Conservation (phyloP, 371 early-diverging fungal species). For the Circinella umbellata region DNA sequence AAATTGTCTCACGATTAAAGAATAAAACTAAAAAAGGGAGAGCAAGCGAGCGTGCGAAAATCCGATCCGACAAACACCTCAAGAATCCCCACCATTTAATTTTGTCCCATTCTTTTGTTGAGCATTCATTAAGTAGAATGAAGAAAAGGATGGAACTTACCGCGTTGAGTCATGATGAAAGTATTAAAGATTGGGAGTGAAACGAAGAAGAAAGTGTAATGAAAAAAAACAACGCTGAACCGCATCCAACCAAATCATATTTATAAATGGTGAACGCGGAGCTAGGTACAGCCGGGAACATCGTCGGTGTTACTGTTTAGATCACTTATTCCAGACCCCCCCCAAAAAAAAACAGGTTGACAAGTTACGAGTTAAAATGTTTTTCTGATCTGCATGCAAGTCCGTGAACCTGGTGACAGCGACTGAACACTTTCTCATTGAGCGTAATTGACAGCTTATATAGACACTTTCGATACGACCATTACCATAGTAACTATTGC, state of each 20-base stretch:
- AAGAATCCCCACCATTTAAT: no score
- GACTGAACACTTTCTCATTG: no score
- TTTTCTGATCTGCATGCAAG: background rate
- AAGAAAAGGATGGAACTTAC: background rate
- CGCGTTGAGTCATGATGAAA: conserved; percentile 20
- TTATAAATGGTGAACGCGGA: background rate
- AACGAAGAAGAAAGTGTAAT: background rate
- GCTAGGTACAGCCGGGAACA: conserved; percentile 3
- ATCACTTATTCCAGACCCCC: background rate
- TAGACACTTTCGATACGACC: no score
- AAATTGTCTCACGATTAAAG: background rate
- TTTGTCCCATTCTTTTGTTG: no score
- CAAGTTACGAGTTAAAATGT: no score
- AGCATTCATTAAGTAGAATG: no score
- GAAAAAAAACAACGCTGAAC: background rate
- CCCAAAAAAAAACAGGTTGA: background rate
- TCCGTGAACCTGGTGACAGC: background rate
- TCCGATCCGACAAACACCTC: background rate
- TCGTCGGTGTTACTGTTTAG: conserved; percentile 5
- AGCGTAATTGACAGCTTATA: no score
- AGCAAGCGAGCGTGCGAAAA: conserved; percentile 3
- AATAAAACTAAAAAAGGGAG: no score
- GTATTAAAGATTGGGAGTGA: background rate
- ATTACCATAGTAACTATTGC: no score
- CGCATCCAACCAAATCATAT: background rate